Conservation (phyloP, 345 rosid genomes). For the Linum trigynum region DNA sequence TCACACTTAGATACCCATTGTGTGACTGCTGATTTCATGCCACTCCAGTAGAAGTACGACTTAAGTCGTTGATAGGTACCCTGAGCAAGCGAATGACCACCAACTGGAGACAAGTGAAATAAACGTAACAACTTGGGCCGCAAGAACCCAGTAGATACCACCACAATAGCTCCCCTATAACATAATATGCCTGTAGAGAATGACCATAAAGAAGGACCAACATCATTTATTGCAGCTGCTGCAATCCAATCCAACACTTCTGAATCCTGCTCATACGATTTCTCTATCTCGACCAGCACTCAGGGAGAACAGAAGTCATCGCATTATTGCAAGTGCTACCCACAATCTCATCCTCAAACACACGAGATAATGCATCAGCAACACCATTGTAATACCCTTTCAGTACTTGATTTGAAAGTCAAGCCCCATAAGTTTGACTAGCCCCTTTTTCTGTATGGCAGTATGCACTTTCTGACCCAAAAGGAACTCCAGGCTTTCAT, state of each 20-base stretch:
- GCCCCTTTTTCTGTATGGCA: too few relatives aligned
- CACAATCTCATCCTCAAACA: not conserved
- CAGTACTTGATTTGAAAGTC: too few relatives aligned
- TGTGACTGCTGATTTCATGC: too few relatives aligned
- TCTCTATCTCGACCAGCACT: not conserved
- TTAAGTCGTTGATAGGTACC: too few relatives aligned
- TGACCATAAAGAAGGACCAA: too few relatives aligned
- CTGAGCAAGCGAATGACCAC: too few relatives aligned
- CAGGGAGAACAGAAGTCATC: not conserved
- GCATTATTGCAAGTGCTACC: not conserved
- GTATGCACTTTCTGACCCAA: too few relatives aligned
- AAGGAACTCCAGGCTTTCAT: not conserved
- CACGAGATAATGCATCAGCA: not conserved
- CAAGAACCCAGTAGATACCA: not conserved
- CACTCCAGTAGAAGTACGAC: too few relatives aligned
- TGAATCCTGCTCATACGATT: not conserved
- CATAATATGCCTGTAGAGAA: not conserved
- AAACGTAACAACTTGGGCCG: not conserved
- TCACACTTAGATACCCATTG: too few relatives aligned
- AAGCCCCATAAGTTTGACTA: too few relatives aligned
- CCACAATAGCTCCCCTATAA: not conserved
- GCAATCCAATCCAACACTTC: not conserved
- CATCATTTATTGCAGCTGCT: not conserved
- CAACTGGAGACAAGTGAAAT: not conserved
- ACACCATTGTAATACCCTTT: not conserved